phyloP scores from a whole-genome alignment of 768 basidiomycete species.

The Lactifluus volemus region DNA sequence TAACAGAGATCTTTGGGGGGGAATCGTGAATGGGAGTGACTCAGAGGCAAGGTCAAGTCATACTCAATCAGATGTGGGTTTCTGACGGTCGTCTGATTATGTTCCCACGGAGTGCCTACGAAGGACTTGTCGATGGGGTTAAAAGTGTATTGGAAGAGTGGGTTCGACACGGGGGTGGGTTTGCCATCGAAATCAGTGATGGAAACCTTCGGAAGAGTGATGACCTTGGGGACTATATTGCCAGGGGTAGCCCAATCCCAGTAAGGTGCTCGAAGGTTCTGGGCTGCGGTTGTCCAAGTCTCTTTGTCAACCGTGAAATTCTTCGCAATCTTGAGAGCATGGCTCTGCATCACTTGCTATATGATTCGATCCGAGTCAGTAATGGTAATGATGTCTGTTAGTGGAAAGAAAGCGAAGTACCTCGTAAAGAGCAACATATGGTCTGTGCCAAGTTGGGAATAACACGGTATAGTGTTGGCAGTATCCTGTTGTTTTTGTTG shows the following conservation, averaged over 20 bases:
- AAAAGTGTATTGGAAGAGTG: conserved; percentile 19
- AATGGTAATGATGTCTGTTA: not conserved
- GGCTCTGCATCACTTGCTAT: conserved; percentile 39
- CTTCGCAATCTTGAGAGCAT: conserved; percentile 33
- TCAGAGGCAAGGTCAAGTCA: too few species aligned
- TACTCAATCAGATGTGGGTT: too few species aligned
- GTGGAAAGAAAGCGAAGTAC: not conserved
- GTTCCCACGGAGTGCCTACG: too few species aligned
- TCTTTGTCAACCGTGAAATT: conserved; percentile 26
- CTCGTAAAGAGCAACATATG: conserved; percentile 19
- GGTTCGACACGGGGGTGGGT: conserved; percentile 24
- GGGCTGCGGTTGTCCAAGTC: conserved; percentile 30
- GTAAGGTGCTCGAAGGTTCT: conserved; percentile 33
- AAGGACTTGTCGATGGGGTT: conserved; percentile 23
- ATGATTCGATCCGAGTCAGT: not conserved
- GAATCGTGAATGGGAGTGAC: too few species aligned
- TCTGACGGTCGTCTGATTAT: too few species aligned
- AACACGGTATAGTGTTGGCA: conserved; percentile 45
- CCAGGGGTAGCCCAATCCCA: conserved; percentile 49
- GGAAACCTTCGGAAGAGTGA: conserved; percentile 25
- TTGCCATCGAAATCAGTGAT: conserved; percentile 30
- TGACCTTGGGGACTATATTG: conserved; percentile 31
- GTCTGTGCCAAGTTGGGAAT: conserved; percentile 50
- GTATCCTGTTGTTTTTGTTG: conserved; percentile 36
- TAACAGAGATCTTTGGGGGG: too few species aligned